Base-by-base conservation (phyloP, 805 yeast species). In the Saccharomycopsis guyanensis region DNA sequence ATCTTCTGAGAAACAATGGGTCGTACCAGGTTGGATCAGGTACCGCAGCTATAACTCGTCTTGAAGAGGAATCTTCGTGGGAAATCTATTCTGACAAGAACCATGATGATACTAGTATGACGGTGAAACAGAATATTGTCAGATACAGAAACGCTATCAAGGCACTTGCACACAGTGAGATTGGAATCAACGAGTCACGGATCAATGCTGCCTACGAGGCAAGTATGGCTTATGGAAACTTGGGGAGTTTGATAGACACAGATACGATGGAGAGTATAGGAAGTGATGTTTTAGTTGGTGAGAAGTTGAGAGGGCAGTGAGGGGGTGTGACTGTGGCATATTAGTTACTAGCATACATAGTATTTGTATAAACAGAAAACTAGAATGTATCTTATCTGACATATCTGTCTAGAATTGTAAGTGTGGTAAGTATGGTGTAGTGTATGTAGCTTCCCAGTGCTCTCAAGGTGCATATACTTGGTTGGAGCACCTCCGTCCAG, bases 1-100 rank as follows among this genome's bases (percentile, higher is more conserved):
- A 61, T 16, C 55, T 61, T 1, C 54, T 51, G 20, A 54, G 59
- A 24, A 45, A 53, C 3, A 51, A 57, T 1, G 42, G 58, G 5
- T 40, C 47, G 8, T 78, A 78, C 55, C 65, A 66, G 3, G 74
- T 78, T 4, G 85, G 84, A 7, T 68, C 70, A 45, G 83, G 78
- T 0, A 69, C 81, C 8, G 77, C 77, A 6, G 71, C 86, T 2
- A 85, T 91, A 43, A 88, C 96, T 10, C 73, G 95, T 55, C 66
- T 93, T 40, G 96, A 89, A 60, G 93, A 86, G 62, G 96, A 89
- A 58, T 82, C 94, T 24, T 83, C 96, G 1, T 82, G 94, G 93
- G 95, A 89, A 60, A 91, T 93, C 35, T 93, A 93, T 66, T 80
- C 91, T 43, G 97, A 94, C 64, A 74, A 75, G 49, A 94, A 93